Conservation (phyloP, 2,329 filamentous ascomycete species). For the Phaeosphaeriaceae sp. region DNA sequence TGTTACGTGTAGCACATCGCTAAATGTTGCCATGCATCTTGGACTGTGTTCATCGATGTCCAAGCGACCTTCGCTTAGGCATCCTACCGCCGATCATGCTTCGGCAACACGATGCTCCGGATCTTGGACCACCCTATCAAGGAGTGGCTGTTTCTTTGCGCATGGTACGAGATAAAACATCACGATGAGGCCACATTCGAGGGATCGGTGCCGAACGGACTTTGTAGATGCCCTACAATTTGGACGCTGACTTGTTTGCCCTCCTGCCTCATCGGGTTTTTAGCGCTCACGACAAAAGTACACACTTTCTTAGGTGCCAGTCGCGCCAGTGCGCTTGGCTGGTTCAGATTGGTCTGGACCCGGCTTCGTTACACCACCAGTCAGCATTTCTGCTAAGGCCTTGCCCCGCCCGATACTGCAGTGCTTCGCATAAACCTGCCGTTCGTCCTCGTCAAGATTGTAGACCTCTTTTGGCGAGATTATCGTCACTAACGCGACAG, state of each 20-base stretch:
- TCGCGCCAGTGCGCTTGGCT: neutral
- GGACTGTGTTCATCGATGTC: neutral
- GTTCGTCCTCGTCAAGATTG: neutral
- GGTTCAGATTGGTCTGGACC: neutral
- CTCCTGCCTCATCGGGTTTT: too few relatives aligned
- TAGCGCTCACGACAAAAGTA: too few relatives aligned
- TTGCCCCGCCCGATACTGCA: neutral
- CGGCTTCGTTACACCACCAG: neutral
- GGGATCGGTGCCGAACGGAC: neutral
- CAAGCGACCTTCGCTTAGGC: slow-evolving; percentile 3
- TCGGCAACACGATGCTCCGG: slow-evolving; percentile 1
- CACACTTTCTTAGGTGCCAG: too few relatives aligned
- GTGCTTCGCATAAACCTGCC: neutral
- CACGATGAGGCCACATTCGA: neutral
- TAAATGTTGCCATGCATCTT: neutral
- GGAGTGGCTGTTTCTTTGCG: neutral
- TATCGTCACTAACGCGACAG: neutral
- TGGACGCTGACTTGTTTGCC: too few relatives aligned
- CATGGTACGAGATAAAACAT: neutral
- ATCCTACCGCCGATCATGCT: neutral
- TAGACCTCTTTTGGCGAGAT: neutral
- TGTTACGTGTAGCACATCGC: neutral
- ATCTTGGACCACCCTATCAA: neutral
- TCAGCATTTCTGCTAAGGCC: too few relatives aligned
- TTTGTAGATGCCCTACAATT: neutral